Evolutionary conservation across 208 protist genomes (phyloP), one percentile per base, ranked within the genome.

Genomic region (Borovskyia barvae): DNA sequence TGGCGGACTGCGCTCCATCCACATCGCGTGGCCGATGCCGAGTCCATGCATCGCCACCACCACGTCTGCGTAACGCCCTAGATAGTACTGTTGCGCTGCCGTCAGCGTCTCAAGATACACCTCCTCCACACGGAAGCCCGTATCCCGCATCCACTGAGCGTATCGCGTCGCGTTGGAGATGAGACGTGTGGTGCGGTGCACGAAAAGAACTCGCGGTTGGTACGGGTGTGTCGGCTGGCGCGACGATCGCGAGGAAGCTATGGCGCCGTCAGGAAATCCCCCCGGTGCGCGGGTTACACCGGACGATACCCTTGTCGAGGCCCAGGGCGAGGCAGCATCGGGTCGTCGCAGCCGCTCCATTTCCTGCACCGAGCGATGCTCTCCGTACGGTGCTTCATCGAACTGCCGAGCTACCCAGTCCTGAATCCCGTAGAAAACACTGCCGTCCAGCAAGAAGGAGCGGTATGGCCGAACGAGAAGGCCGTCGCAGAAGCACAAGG

Each of bases 21-120:
- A 82, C 35, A 77, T 43, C 2, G 70, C 80, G 54, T 80, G 72
- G 12, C 66, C 69, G 24, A 87, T 52, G n/a, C 65, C 74, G 37
- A 72, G 65, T 8, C 75, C 80, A 60, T 87, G 80, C 65, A 78
- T 77, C 43, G 68, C 80, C 12, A 87, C 73, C 43, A 87, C 60
- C n/a, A 82, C 59, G 49, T 82, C 75, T 17, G 80, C 75, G 49
- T 75, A 73, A 11, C 75, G 75, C 5, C 55, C 60, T 2, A 82
- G 51, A 46, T 80, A 62, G 55, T 70, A 77, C 66, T 79, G 76
- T 36, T 80, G 71, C 24, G 67, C 68, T 17, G 69, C 62, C 4
- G 64, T 28, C 50, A 80, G 29, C 9, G 15, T 25, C 37, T 75
- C 80, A n/a, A 77, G 48, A 29, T 58, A 47, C 25, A 73, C 72